These are phyloP conservation scores for Lachnellula cervina DNA, from an alignment of 2,329 filamentous ascomycete species.

Conservation along the genomic window DNA sequence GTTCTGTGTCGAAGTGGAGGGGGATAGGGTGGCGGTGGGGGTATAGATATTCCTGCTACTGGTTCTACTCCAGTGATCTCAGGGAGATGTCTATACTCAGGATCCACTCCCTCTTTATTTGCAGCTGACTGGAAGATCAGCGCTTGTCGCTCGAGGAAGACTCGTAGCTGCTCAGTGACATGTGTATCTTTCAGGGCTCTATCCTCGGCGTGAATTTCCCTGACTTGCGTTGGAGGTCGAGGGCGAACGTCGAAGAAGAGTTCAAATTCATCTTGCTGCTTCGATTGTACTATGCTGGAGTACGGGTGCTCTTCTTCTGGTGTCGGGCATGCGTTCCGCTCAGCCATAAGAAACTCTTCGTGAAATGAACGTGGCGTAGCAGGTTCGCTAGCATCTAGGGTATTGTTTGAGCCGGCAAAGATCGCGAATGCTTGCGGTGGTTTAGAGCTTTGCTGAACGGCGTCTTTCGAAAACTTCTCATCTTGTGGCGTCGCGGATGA, in stretches of 20 bases:
- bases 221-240: neutral
- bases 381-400: neutral
- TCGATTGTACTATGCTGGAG: neutral
- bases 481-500: neutral
- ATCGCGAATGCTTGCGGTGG: neutral
- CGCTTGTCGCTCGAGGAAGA: neutral
- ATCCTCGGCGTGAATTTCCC: neutral
- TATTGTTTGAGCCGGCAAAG: neutral
- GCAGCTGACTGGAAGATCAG: neutral
- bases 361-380: neutral
- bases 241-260: neutral
- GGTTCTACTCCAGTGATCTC: neutral
- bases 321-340: neutral
- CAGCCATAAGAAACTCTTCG: neutral
- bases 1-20: neutral
- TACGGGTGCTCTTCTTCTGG: neutral
- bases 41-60: neutral
- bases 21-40: neutral
- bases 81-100: neutral
- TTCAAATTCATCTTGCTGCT: neutral
- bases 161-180: neutral
- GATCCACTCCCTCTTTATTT: neutral
- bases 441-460: neutral
- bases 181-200: neutral
- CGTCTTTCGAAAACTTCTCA: neutral